Percentiles rank a stretch among this genome's conserved stretches.
Evolutionary conservation across 1,284 basidiomycete genomes (phyloP).

Genomic region (Ceratobasidium sp.): DNA sequence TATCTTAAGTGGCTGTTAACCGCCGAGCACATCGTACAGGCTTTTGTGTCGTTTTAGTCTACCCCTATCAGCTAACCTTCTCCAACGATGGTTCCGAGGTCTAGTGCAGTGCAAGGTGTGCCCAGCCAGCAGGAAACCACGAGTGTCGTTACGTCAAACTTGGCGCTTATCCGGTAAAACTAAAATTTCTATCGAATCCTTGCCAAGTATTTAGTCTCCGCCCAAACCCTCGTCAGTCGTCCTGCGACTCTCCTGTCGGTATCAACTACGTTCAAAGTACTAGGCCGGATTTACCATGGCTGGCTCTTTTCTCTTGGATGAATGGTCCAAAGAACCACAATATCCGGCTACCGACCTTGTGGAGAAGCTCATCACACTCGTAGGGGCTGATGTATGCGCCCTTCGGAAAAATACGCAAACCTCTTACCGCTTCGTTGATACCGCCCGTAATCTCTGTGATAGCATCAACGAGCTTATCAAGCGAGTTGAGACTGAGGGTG

Average conservation of each 20-base stretch:
- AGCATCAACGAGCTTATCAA: conserved; percentile 21
- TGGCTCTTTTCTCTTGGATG: background rate
- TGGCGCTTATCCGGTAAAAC: background rate
- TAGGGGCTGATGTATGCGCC: conserved; percentile 25
- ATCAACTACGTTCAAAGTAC: background rate
- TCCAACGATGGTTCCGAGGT: background rate
- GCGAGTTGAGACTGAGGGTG: background rate
- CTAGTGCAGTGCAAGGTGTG: background rate
- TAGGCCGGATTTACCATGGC: background rate
- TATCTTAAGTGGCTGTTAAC: too few species aligned
- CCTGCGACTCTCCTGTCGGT: too few species aligned
- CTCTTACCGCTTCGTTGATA: conserved; percentile 23
- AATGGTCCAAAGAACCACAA: too few species aligned
- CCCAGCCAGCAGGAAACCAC: background rate
- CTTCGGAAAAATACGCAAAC: conserved; percentile 22
- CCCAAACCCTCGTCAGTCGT: too few species aligned
- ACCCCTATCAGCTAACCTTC: background rate
- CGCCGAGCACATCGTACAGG: too few species aligned
- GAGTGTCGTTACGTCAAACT: background rate
- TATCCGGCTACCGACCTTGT: too few species aligned
- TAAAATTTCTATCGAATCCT: too few species aligned
- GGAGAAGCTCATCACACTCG: conserved; percentile 1
- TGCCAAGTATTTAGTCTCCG: too few species aligned
- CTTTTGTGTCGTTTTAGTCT: background rate
- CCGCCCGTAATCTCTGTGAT: conserved; percentile 3